Evolutionary conservation across 768 basidiomycete genomes (phyloP).

Genomic region (Termitomyces heimii): DNA sequence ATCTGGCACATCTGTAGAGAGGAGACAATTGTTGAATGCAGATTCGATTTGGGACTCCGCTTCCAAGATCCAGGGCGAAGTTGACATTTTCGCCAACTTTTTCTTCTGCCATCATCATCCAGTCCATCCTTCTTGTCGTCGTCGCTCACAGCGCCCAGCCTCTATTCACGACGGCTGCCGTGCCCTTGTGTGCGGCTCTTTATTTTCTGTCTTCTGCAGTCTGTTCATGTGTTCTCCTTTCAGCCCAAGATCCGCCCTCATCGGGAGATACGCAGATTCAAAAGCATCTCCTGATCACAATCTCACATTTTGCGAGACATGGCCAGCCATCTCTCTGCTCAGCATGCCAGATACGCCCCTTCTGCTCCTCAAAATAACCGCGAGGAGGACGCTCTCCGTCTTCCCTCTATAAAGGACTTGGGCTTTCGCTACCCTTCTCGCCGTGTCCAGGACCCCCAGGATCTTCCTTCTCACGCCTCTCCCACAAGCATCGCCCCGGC

Average conservation of each 20-base stretch:
- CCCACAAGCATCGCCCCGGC: slow-evolving; percentile 10
- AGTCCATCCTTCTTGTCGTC: slow-evolving; percentile 12
- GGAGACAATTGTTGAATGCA: not conserved
- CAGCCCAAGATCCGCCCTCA: slow-evolving; percentile 51
- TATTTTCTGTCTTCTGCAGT: slow-evolving; percentile 4
- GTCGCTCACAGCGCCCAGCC: slow-evolving; percentile 1
- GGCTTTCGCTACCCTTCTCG: slow-evolving; percentile 43
- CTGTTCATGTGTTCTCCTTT: slow-evolving; percentile 17
- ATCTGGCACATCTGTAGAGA: not conserved
- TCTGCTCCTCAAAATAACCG: slow-evolving; percentile 31
- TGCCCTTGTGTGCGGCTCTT: slow-evolving; percentile 5
- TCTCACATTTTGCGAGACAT: slow-evolving; percentile 41
- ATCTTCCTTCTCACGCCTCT: slow-evolving; percentile 17
- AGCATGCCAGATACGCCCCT: slow-evolving; percentile 31
- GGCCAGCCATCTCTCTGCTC: slow-evolving; percentile 36
- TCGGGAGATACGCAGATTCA: slow-evolving; percentile 61
- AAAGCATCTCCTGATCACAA: slow-evolving; percentile 37
- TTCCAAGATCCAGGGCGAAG: slow-evolving; percentile 22
- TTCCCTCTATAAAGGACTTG: slow-evolving; percentile 71
- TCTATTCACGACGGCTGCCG: slow-evolving; percentile 6
- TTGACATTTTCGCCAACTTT: slow-evolving; percentile 17
- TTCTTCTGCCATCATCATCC: slow-evolving; percentile 10
- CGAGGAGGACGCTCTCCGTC: slow-evolving; percentile 38
- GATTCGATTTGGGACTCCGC: slow-evolving; percentile 26
- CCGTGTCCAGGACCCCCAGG: slow-evolving; percentile 24